Base-by-base conservation (phyloP, 495 filamentous ascomycete genomes). In the Aspergillus wentii region DNA sequence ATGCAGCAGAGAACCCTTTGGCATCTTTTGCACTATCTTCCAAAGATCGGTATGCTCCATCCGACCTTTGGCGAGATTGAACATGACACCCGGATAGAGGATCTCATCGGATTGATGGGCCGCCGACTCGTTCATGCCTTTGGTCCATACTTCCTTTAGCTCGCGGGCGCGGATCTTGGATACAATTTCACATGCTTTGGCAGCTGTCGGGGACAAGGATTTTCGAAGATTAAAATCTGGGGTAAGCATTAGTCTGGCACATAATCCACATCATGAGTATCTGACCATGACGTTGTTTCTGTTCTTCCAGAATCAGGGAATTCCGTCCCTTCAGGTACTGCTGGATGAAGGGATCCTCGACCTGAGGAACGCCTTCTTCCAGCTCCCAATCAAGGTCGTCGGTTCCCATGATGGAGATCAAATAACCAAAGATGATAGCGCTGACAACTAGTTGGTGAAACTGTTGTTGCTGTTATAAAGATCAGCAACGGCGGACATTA, bases 1-100 rank as follows among this genome's bases (percentile, higher is more conserved):
- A 62, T 96, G 90, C 36, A 97, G 61, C 7, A 97, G 71, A 4
- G 85, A 79, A 3, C 92, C 92, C 55, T 98, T 97, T 15, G 92
- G 92, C 85, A 98, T 85, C 29, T 64, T 73, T 33, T 80, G 71
- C 3, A 95, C 75, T 37, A 96, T 92, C 44, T 75, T 74, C 87
- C 88, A 97, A 8, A 95, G 71, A 49, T 80, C 82, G 5, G 85
- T 89, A 45, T 71, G 69, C 56, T 91, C 85, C 79, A 95, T 88
- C 8, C 77, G 71, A 16, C 79, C 73, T 56, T 85, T 88, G 42
- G 86, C 86, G 17, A 88, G 67, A 7, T 72, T 76, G 51, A 94
- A 94, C 82, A 91, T 89, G 76, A 94, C 91, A 1, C 90, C 88
- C 1, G 87, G 88, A 53, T 84, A 82, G 17, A 86, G 65, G 15